Evolutionary conservation across 2,329 filamentous ascomycete species (phyloP).

Genomic region (Neoscytalidium dimidiatum): DNA sequence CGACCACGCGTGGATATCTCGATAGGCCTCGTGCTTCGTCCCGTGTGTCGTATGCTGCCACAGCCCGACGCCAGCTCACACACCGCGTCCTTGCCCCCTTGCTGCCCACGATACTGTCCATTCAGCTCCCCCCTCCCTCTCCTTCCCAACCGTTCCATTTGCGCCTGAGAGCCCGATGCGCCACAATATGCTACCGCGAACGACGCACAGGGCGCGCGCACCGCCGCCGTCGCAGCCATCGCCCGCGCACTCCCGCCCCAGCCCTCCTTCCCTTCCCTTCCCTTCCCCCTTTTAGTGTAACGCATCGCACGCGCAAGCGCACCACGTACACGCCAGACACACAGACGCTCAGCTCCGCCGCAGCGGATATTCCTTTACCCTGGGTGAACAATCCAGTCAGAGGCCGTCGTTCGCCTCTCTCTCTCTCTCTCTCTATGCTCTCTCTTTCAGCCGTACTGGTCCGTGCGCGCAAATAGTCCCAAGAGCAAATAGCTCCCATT

Average conservation of each 20-base stretch:
- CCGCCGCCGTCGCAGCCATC: not conserved
- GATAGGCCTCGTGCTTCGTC: slow-evolving; percentile 12
- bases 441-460: too few relatives aligned
- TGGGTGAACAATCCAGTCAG: too few relatives aligned
- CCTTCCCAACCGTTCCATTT: not conserved
- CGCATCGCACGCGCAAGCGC: too few relatives aligned
- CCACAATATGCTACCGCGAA: not conserved
- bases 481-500: not conserved
- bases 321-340: not conserved
- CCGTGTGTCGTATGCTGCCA: not conserved
- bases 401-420: too few relatives aligned
- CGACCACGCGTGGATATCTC: slow-evolving; percentile 5
- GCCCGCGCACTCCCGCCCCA: too few relatives aligned
- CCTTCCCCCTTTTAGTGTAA: not conserved
- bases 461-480: not conserved
- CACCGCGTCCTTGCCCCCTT: not conserved
- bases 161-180: not conserved
- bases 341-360: too few relatives aligned
- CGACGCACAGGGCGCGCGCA: not conserved
- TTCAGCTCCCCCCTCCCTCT: not conserved
- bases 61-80: not conserved
- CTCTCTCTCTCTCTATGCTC: too few relatives aligned
- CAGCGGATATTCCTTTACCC: too few relatives aligned
- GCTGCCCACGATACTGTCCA: not conserved
- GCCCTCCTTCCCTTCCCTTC: too few relatives aligned